Evolutionary conservation across 208 protist genomes (phyloP), one percentile per base, ranked within the genome.

Genomic region (Zelonia costaricensis): DNA sequence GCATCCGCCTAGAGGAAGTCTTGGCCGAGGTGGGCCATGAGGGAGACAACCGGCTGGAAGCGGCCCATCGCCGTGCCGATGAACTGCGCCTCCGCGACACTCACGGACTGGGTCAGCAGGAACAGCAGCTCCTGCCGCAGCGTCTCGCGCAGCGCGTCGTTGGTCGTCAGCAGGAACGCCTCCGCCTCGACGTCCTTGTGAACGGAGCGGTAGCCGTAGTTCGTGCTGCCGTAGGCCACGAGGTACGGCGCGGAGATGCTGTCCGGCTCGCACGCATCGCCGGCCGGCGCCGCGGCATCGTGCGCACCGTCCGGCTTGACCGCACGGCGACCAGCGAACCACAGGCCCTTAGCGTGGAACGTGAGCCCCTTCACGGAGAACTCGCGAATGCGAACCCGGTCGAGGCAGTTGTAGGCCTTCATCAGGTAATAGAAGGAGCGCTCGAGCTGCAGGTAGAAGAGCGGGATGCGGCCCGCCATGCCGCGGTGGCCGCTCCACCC

Each of bases 331-430:
- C 43, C 51, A 12, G 71, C 40, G 20, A 89, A 84, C 86, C 88
- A 94, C 40, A 94, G 22, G 0, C 91, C 91, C 62, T 97, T 97
- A 16, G 86, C 81, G 61, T 97, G 91, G 46, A 90, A 94, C 15
- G 91, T 94, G 51, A 83, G 49, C 22, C 81, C 81, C 43, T 80
- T 72, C 31, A 68, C 61, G 44, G 74, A 65, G 46, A 89, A 93
- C 69, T 93, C 84, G 27, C 65, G 78, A 53, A 93, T 62, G 40
- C 47, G 72, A 20, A 93, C 76, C 20, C 88, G 82, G 36, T 71
- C 47, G 15, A 78, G 49, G 62, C 82, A 86, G 49, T 23, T 30
- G 57, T 79, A 88, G 22, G 67, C 56, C 70, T 76, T 64, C 76
- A 81, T 80, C 35, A 92, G 40, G 52, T 80, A 90, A 31, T 77